Evolutionary conservation across 805 yeast species (phyloP).

Genomic region (Starmerella stigmatis): DNA sequence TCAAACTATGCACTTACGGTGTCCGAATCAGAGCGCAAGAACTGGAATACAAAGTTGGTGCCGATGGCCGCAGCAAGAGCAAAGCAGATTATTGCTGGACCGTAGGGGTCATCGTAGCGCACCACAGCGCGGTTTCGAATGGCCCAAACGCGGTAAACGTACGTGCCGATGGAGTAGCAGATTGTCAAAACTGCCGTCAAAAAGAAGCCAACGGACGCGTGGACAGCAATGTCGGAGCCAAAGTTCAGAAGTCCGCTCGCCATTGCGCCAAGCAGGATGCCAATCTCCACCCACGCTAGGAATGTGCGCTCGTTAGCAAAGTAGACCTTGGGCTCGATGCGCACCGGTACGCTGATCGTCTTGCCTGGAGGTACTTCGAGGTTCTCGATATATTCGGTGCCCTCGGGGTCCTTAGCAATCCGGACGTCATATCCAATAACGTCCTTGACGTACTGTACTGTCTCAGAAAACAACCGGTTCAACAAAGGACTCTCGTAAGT

Average conservation of each 20-base stretch:
- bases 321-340: conserved; percentile 98
- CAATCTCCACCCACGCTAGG: conserved; percentile 85
- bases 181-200: conserved; percentile 66
- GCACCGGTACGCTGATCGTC: conserved; percentile 79
- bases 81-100: conserved; percentile 74
- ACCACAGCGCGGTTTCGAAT: conserved; percentile 76
- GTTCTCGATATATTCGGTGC: conserved; percentile 48
- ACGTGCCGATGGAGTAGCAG: conserved; percentile 58
- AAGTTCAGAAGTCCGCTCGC: conserved; percentile 78
- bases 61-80: conserved; percentile 61
- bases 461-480: background rate
- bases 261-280: conserved; percentile 77
- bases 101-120: conserved; percentile 75
- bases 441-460: conserved; percentile 4
- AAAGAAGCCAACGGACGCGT: conserved; percentile 81
- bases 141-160: conserved; percentile 70
- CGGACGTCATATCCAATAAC: conserved; percentile 23
- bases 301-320: conserved; percentile 96
- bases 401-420: conserved; percentile 47
- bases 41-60: conserved; percentile 32
- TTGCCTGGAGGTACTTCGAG: conserved; percentile 79
- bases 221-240: conserved; percentile 63
- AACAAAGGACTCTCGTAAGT: conserved; percentile 7
- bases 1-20: no score
- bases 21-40: conserved; percentile 7